Base-by-base conservation (phyloP, 1,284 basidiomycete genomes). In the Rhodotorula glutinis region DNA sequence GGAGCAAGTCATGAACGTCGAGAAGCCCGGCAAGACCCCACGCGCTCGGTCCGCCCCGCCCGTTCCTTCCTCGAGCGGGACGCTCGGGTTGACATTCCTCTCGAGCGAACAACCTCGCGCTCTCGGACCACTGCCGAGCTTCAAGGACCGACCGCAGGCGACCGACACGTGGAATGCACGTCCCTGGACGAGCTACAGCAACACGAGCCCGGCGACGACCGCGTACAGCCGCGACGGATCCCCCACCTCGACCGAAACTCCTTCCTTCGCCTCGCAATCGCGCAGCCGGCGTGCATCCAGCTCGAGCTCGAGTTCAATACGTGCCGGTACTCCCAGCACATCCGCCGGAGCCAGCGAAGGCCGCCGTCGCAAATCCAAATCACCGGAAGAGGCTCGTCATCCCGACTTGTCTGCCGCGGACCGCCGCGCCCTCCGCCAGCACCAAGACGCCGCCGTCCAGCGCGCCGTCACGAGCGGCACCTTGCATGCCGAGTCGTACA, bases 121-220 rank as follows among this genome's bases (percentile, higher is more conserved):
- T 16, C 49, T 51, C 49, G 49, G 25, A 25, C 25, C 49, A 25
- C 49, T 51, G n/a, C 66, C 66, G 23, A 51, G 52, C n/a, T 65
- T 64, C 52, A 23, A 23, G 49, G 55, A 66, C 27, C 59, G 57
- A 29, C 53, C 69, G 29, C 21, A 47, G 23, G 61, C 21, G 14
- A 62, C 53, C 11, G 38, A 51, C 47, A 62, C 61, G 40, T 56
- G 61, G 61, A 30, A 23, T 27, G 5, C 47, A 0, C n/a, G 30
- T 23, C 46, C 27, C 30, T 58, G n/a, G 46, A 10, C 14, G 17
- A 21, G 4, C 47, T 30, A 23, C 16, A 30, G 11, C 44, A 16
- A 2, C 56, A 3, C 43, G 10, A 11, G 13, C 7, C 14, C 13
- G 5, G 19, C 38, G 25, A 25, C 49, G 11, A 10, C 13, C 27